These are phyloP conservation scores for Fusarium udum DNA, from an alignment of 2,329 filamentous ascomycete genomes.

Conservation along the genomic window DNA sequence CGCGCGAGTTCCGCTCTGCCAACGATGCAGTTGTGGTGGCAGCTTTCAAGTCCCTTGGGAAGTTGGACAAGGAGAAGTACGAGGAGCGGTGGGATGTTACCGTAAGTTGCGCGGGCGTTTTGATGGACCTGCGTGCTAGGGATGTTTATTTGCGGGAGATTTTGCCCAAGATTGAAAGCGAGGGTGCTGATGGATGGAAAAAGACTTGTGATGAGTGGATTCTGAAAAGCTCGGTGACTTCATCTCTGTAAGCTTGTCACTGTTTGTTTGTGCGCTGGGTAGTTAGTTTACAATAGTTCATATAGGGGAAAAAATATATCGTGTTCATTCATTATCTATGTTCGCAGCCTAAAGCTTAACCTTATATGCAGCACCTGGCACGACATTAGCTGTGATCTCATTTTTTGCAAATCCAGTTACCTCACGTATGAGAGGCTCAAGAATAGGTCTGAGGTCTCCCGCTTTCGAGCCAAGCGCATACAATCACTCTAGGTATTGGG, in stretches of 20 bases:
- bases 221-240: too few relatives aligned
- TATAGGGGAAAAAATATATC: neutral
- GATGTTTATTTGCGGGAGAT: neutral
- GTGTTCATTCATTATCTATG: neutral
- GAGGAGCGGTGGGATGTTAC: neutral
- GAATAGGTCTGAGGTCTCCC: neutral
- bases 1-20: neutral
- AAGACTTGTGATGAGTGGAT: neutral
- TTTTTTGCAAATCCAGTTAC: neutral
- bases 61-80: neutral
- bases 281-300: neutral
- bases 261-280: neutral
- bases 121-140: neutral
- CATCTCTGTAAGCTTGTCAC: neutral
- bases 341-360: neutral
- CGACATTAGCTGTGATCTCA: neutral
- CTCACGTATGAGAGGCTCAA: neutral
- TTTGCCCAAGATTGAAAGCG: neutral
- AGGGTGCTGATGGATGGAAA: neutral
- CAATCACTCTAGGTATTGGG: neutral
- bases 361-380: neutral
- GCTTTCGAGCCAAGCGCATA: neutral
- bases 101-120: neutral
- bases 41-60: neutral
- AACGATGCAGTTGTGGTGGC: rapidly evolving